A percentile compares a stretch with the other conserved stretches of the same genome.
These are phyloP conservation scores for Antitrichia curtipendula DNA, from an alignment of 225 moss, liverwort and hornwort species.

Conservation along the genomic window DNA sequence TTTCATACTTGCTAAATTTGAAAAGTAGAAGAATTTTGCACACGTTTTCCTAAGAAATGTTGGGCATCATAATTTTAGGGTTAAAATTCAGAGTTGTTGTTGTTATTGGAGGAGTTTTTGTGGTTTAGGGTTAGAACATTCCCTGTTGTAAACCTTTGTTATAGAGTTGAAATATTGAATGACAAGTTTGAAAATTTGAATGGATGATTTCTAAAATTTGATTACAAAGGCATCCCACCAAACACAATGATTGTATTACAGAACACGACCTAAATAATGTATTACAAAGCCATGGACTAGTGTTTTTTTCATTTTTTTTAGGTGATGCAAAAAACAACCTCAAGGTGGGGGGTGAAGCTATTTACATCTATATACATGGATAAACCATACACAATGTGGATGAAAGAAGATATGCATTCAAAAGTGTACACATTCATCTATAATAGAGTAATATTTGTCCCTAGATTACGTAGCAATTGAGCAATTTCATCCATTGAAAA, in stretches of 20 bases:
- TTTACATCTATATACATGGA: neutral
- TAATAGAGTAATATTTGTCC: neutral
- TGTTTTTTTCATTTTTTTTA: neutral
- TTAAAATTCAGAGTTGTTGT: neutral
- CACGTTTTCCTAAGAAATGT: neutral
- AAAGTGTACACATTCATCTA: rapidly evolving
- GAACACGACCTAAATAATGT: neutral
- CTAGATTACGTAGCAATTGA: neutral
- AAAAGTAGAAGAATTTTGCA: neutral
- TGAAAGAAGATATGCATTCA: neutral
- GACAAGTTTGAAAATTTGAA: neutral
- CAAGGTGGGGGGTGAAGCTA: neutral
- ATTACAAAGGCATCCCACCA: rapidly evolving
- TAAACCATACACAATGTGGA: neutral
- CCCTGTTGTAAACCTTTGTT: rapidly evolving
- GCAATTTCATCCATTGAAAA: neutral
- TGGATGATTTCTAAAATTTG: neutral
- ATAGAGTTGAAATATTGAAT: neutral
- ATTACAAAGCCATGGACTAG: neutral
- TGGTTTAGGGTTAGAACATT: neutral
- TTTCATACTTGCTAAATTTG: neutral
- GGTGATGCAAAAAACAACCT: rapidly evolving
- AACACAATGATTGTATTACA: neutral
- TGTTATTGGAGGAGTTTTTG: neutral
- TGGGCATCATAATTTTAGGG: neutral